Evolutionary conservation across 2,329 filamentous ascomycete species (phyloP), one percentile per base, ranked within the genome.

Genomic region (Alternaria sp.): DNA sequence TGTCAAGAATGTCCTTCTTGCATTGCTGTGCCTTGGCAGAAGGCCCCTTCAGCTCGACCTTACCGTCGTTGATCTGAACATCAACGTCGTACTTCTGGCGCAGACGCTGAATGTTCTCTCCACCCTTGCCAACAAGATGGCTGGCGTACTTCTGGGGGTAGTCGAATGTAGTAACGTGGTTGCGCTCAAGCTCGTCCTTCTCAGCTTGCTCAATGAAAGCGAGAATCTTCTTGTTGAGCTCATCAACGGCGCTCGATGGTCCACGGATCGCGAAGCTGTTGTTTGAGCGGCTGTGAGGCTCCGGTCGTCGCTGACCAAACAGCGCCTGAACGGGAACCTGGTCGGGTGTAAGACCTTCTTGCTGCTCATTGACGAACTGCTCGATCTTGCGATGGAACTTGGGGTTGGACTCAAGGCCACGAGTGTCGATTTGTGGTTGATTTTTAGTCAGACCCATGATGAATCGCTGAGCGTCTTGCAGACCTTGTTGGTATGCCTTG

Each of bases 81-180:
- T 91, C 88, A 50, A 92, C 89, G 74, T 91, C 89, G 63, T 89
- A 89, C 74, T 91, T 89, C 45, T 91, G 89, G 30, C 89, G 87
- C 49, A 90, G 82, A 72, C 89, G 88, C 76, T 88, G 89, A 78
- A 91, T 90, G 78, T 90, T 91, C 72, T 90, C 88, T 55, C 89
- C 89, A 43, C 86, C 85, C 74, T 87, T 87, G 63, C 89, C 89
- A 65, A 92, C 90, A 23, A 92, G 87, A 78, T 97, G 91, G 80
- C 97, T 97, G 67, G 94, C 94, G 76, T 89, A 96, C 82, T 97
- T 96, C 78, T 97, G 92, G 8, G 95, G 95, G 83, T 97, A 99
- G 67, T 97, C 93, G 71, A 98, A 98, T 25, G 87, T 89, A 63
- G 92, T 84, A 3, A 89, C 94, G 82, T 94, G 96, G 47, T 93